Percentiles rank a stretch among this genome's conserved stretches.
phyloP scores from a whole-genome alignment of 805 yeast genomes.

The Debaryomyces tyrocola region DNA sequence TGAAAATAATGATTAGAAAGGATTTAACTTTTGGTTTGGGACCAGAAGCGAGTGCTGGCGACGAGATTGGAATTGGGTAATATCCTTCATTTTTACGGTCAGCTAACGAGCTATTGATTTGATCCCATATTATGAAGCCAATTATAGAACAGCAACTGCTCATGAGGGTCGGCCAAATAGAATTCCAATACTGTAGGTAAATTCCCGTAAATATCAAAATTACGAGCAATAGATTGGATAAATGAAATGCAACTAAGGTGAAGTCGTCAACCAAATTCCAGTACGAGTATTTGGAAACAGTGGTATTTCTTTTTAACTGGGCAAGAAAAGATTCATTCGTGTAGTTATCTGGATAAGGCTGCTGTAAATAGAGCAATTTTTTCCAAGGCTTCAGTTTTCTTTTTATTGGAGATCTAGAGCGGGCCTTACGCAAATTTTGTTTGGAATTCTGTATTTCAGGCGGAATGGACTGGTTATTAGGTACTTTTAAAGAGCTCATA shows the following conservation, averaged over 20 bases:
- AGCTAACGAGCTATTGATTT: conserved; percentile 18
- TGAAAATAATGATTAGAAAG: conserved; percentile 63
- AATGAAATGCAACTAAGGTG: conserved; percentile 62
- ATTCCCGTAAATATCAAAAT: conserved; percentile 68
- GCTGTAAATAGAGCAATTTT: conserved; percentile 79
- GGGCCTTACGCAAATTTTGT: neutral
- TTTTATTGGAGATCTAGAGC: neutral
- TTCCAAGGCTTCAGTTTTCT: conserved; percentile 57
- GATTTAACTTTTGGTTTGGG: conserved; percentile 49
- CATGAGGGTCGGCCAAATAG: conserved; percentile 39
- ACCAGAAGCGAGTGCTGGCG: neutral
- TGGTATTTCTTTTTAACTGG: conserved; percentile 72
- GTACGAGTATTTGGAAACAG: conserved; percentile 67
- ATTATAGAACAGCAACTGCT: conserved; percentile 26
- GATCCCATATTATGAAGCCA: conserved; percentile 31
- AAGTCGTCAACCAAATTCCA: conserved; percentile 70
- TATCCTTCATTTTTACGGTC: conserved; percentile 20
- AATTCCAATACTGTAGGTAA: conserved; percentile 51
- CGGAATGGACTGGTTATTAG: neutral
- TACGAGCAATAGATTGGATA: conserved; percentile 63
- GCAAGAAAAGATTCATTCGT: conserved; percentile 82
- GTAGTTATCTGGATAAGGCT: conserved; percentile 88
- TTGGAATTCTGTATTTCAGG: neutral
- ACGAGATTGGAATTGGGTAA: conserved; percentile 4
- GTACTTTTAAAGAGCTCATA: neutral